Conservation (phyloP, 2,329 filamentous ascomycete genomes). For the Alternaria sp. region DNA sequence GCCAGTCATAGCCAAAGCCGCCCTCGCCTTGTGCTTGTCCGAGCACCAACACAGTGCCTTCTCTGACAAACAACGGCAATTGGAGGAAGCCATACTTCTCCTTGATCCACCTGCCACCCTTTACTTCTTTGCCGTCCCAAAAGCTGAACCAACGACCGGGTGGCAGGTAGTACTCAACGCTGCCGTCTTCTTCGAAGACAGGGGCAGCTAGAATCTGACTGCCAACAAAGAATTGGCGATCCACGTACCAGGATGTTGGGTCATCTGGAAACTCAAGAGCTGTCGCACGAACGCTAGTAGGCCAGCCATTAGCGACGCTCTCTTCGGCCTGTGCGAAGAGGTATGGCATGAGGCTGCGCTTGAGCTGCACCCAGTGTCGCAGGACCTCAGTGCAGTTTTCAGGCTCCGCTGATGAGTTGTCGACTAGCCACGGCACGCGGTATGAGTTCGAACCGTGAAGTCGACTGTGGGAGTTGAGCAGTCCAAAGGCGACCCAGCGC, state of each 20-base stretch:
- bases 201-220: slow-evolving; percentile 70
- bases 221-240: slow-evolving; percentile 79
- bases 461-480: slow-evolving; percentile 74
- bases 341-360: slow-evolving; percentile 67
- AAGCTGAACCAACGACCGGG: slow-evolving; percentile 62
- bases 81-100: slow-evolving; percentile 53
- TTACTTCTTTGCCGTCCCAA: slow-evolving; percentile 54
- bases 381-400: slow-evolving; percentile 64
- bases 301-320: slow-evolving; percentile 64
- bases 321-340: slow-evolving; percentile 63
- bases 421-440: slow-evolving; percentile 78
- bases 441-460: slow-evolving; percentile 76
- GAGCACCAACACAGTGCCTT: slow-evolving; percentile 53
- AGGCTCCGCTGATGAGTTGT: slow-evolving; percentile 64
- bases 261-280: slow-evolving; percentile 77
- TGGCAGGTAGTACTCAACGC: slow-evolving; percentile 72
- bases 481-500: slow-evolving; percentile 79
- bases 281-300: slow-evolving; percentile 69
- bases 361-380: slow-evolving; percentile 62
- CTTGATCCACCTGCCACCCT: slow-evolving; percentile 57
- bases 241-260: slow-evolving; percentile 71
- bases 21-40: slow-evolving; percentile 50
- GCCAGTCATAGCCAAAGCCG: slow-evolving; percentile 55
- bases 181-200: slow-evolving; percentile 69
- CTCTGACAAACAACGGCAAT: slow-evolving; percentile 53